Base-by-base conservation (phyloP, 139 green algal genomes). In the Gonium pectorale region DNA sequence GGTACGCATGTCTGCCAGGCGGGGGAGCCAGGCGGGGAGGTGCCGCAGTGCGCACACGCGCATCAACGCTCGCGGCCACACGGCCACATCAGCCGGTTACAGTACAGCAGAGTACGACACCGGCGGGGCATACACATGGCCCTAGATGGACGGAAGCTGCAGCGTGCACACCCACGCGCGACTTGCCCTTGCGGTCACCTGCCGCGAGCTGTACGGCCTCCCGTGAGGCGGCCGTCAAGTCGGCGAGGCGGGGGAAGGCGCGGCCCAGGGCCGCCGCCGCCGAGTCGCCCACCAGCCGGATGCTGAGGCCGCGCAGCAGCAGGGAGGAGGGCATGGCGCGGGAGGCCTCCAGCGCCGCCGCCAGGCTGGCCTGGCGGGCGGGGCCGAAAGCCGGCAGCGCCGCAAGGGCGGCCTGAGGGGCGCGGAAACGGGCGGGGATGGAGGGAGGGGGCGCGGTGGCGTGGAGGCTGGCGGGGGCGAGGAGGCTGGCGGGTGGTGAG, bases 241-340 rank as follows among this genome's bases (percentile, higher is more conserved):
- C n/a, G 3, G n/a, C 40, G 49, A 88, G 33, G 19, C 7, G 11
- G 6, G 46, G 52, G n/a, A 86, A 88, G 29, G 68, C 67, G 2
- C 13, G 17, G 22, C 51, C 80, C n/a, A 90, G 72, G 31, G 73
- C 62, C 54, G 83, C 46, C n/a, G 88, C 80, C 63, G 67, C 73
- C 22, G n/a, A 7, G 41, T 78, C 29, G 11, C 88, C 88, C 59
- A 92, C 68, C 31, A 44, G 22, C n/a, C 27, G 35, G 27, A 90
- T 87, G 59, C 64, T 88, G 66, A 92, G 82, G 1, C 67, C 86
- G 8, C 24, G 27, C 38, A 92, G 75, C 67, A 89, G 37, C 33
- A 35, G 27, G 37, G 46, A 9, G 13, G 38, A 4, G 11, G 79
- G 51, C 81, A 78, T 31, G 37, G 13, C 2, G 60, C 43, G 51